Base-by-base conservation (phyloP, 2,329 filamentous ascomycete genomes). In the Pestalotiopsis sp. region DNA sequence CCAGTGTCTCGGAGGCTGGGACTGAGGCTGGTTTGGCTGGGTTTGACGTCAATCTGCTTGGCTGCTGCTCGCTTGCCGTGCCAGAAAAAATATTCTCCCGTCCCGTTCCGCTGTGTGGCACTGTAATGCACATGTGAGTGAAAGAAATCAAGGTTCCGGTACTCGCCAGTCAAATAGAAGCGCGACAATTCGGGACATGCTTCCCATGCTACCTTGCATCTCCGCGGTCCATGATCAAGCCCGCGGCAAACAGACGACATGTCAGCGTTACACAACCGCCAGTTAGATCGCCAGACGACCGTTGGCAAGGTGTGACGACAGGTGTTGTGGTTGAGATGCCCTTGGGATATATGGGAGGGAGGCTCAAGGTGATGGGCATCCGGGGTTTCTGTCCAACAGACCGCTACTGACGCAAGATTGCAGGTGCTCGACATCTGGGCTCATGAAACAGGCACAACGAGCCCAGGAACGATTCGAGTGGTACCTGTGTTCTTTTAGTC, bases 361-460 rank as follows among this genome's bases (percentile, higher is more conserved):
- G 57, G 20, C 20, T 52, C 20, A 62, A 39, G 59, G 31, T 39
- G 59, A 62, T 36, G 59, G 31, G 59, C 59, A 36, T 27, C 20
- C 41, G 52, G 31, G 57, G 49, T 57, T 66, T 25, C 49, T 57
- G 63, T 66, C 63, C 63, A 66, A 66, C 63, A 49, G n/a, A 25
- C 49, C 23, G 36, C 25, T 2, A 13, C 20, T 57, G n/a, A 49
- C 23, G 45, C 49, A n/a, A 66, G 36, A 66, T 66, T 66, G 63
- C 63, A 66, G 49, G 63, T 56, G 62, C n/a, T 65, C 2, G 39
- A 31, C 52, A 39, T 49, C 20, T 36, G 11, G 23, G 11, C 12
- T 23, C 20, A 56, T 66, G 63, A 66, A 66, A 66, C 63, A 31
- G 39, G 62, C 20, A 65, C 27, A 59, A n/a, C 23, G 23, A 59